Conservation (phyloP, 2,329 filamentous ascomycete species). For the Fusarium sarcochroum region DNA sequence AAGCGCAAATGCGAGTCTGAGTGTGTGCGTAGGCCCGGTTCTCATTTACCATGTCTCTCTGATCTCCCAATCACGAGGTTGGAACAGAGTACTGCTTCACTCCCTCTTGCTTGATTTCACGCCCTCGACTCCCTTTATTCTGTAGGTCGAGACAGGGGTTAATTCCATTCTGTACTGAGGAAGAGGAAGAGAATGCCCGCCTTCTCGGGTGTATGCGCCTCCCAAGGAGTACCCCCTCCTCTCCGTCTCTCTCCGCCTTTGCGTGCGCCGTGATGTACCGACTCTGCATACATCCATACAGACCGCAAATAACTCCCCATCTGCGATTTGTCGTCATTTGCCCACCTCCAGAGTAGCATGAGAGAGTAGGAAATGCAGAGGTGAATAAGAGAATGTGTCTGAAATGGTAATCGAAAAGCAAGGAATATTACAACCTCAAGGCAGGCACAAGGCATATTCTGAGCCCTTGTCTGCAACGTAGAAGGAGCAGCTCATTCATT, state of each 20-base stretch:
- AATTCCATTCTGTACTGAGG: conserved; percentile 36
- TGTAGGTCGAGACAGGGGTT: conserved; percentile 34
- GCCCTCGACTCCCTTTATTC: conserved; percentile 37
- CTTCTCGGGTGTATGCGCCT: conserved; percentile 26
- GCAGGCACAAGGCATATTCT: conserved; percentile 31
- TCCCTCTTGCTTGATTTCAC: conserved; percentile 26
- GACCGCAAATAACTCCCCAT: conserved; percentile 12
- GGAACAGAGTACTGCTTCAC: conserved; percentile 24
- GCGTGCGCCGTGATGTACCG: conserved; percentile 36
- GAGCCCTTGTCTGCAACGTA: conserved; percentile 7
- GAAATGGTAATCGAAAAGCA: conserved; percentile 8
- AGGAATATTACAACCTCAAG: conserved; percentile 13
- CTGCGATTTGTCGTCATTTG: conserved; percentile 37
- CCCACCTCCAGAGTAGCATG: conserved; percentile 8
- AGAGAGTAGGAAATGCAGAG: neutral
- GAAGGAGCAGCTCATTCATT: conserved; percentile 36
- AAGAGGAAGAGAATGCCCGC: conserved; percentile 35
- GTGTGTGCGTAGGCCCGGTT: conserved; percentile 47
- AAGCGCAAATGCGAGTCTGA: conserved; percentile 44
- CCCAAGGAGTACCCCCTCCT: conserved; percentile 11
- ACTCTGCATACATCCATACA: conserved; percentile 31
- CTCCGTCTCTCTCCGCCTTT: conserved; percentile 43
- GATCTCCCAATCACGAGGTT: conserved; percentile 42
- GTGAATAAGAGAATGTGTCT: conserved; percentile 4
- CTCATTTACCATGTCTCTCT: conserved; percentile 45